These are phyloP conservation scores for Litsea cubeba DNA, from an alignment of 164 flowering plant genomes.

Conservation along the genomic window DNA sequence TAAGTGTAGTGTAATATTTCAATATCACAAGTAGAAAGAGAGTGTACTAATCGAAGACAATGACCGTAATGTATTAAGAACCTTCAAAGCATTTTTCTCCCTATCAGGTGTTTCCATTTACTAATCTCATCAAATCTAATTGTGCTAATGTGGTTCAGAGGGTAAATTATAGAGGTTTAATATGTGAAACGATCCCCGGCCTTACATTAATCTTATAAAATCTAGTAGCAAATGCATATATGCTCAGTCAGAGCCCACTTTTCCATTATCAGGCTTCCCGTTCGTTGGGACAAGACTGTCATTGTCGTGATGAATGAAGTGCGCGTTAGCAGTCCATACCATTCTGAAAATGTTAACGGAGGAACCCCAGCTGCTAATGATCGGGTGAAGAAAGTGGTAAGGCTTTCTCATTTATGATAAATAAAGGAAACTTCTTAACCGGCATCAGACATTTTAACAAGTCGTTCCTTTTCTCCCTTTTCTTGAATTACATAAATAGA, in stretches of 20 bases:
- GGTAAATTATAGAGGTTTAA: no score
- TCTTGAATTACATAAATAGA: conserved; percentile 26
- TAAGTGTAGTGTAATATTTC: no score
- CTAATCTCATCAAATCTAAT: no score
- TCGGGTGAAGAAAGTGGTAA: conserved; percentile 93
- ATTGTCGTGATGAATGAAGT: conserved; percentile 95
- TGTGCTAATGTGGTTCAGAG: no score
- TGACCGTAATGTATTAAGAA: neutral
- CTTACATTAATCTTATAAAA: neutral
- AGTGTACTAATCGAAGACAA: no score
- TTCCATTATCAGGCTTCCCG: conserved; percentile 72
- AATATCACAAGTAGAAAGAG: no score
- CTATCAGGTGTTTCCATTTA: neutral
- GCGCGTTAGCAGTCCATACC: conserved; percentile 85
- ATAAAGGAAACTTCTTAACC: neutral
- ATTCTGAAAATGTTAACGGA: conserved; percentile 75
- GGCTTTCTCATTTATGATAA: conserved; percentile 5
- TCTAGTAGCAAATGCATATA: neutral
- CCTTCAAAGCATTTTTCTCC: neutral
- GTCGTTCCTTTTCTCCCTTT: neutral
- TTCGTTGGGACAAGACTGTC: conserved; percentile 85
- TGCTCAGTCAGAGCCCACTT: neutral
- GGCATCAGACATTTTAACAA: neutral
- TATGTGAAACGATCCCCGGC: neutral
- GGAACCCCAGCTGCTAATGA: conserved; percentile 96